Percentiles rank a stretch among this genome's conserved stretches.
Conservation (phyloP, 768 basidiomycete species). For the Amanita fuliginea region DNA sequence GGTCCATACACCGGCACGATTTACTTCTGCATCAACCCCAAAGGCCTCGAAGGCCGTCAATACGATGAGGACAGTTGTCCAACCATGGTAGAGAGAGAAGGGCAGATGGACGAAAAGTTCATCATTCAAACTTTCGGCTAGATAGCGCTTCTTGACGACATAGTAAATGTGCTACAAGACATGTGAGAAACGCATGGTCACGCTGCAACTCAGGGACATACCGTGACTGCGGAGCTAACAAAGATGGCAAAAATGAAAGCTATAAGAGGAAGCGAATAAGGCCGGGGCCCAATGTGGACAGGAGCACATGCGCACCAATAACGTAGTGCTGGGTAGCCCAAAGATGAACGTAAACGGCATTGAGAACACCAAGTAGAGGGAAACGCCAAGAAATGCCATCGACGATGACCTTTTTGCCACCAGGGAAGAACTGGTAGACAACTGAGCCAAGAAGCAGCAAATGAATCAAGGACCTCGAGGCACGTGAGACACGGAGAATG, state of each 20-base stretch:
- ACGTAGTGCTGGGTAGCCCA: slow-evolving; percentile 75
- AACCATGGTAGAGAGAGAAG: slow-evolving; percentile 93
- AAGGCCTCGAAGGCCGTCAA: slow-evolving; percentile 84
- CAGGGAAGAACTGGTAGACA: slow-evolving; percentile 79
- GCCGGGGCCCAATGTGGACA: too few relatives aligned
- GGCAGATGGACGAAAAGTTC: slow-evolving; percentile 92
- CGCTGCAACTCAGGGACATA: slow-evolving; percentile 14
- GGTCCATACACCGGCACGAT: slow-evolving; percentile 76
- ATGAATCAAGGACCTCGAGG: slow-evolving; percentile 73
- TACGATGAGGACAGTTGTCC: slow-evolving; percentile 78
- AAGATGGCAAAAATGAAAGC: slow-evolving; percentile 86
- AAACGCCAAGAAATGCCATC: slow-evolving; percentile 91
- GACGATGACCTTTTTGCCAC: slow-evolving; percentile 68
- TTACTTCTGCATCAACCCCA: slow-evolving; percentile 58
- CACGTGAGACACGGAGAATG: slow-evolving; percentile 7
- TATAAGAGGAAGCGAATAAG: slow-evolving; percentile 15
- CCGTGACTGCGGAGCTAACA: slow-evolving; percentile 62
- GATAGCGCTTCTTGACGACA: slow-evolving; percentile 79
- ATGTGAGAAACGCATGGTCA: slow-evolving; percentile 14
- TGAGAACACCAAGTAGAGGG: slow-evolving; percentile 77
- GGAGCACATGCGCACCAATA: slow-evolving; percentile 29
- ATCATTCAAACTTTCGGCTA: slow-evolving; percentile 51
- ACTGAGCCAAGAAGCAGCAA: slow-evolving; percentile 83
- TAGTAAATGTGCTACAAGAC: slow-evolving; percentile 80
- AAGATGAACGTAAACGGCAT: slow-evolving; percentile 80